Evolutionary conservation across 306 rosid genomes (phyloP), one percentile per base, ranked within the genome.

Genomic region (Cercis canadensis): DNA sequence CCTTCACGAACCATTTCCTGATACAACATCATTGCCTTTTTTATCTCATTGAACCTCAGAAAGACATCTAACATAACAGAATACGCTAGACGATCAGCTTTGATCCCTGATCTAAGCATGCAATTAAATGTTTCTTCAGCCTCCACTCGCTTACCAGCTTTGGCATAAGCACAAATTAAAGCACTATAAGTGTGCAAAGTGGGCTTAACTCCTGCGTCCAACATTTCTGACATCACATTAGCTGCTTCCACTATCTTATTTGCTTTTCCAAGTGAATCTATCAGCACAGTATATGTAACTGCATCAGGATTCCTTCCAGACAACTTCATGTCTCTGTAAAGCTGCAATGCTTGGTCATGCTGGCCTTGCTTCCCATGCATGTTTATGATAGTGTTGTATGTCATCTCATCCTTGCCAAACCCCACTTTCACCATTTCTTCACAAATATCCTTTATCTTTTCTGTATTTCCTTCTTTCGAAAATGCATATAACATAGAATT

Each of bases 361-460:
- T 78, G 84, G 29, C 97, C 98, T 41, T 84, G 93, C 85, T 88
- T 93, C 57, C 96, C 97, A 67, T 90, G 64, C 98, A 93, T 93
- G 81, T 88, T 92, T 58, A 93, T 88, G 49, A 93, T 78, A 10
- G 96, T 93, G 77, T 93, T 93, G 78, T 90, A 93, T 8, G 98
- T 93, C 98, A 93, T 93, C 86, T 93, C 97, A 80, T 93, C 98
- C 83, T 77, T 84, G 69, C 88, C 92, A 84, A 88, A 87, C 41
- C 98, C 98, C 82, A 65, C 80, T 67, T 80, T 83, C 75, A 88
- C 84, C 97, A 90, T 90, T 45, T 90, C 96, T 67, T 90, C 88
- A 69, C 90, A 81, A 75, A 93, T 75, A 40, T 80, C 87, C 82
- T 75, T 78, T 1, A 83, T 94, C 77, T 81, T 93, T 47, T 83